Evolutionary conservation across 2,329 filamentous ascomycete species (phyloP), one percentile per base, ranked within the genome.

Genomic region (Arthroderma sp.): DNA sequence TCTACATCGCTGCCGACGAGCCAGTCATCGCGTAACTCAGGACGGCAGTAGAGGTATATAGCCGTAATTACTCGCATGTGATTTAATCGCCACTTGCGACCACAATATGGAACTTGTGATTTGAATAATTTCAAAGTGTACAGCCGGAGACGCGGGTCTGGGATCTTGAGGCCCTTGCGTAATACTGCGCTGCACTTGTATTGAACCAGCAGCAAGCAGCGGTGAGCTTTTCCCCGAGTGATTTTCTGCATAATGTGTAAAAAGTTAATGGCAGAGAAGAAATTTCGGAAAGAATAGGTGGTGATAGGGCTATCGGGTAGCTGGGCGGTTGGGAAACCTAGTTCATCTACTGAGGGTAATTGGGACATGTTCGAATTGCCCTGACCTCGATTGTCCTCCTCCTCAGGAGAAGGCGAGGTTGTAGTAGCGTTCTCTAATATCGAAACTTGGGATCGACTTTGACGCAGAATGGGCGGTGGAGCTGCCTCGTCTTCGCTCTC

Each of bases 1-100:
- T 98, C 91, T 1, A 96, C 80, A 59, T 95, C 88, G 48, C 82
- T 83, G 4, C 89, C 89, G 0, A 85, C 63, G 1, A 96, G 73
- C 89, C 91, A 96, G 65, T 95, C 91, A 58, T 98, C 91, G 29
- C 89, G 76, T 38, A 98, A 72, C 62, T 96, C 89, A 0, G 89
- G 89, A 5, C 87, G 76, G 58, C 89, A 94, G 66, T 94, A 86
- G 40, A 98, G 72, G 63, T 95, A 98, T 1, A 98, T 86, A 3
- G 88, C 87, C 0, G 91, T 98, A 59, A 98, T 98, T 58, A 96
- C 88, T 45, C 89, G 84, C 91, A 98, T 98, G 64, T 98, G 96
- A 54, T 80, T 81, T 68, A 96, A 91, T 9, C 91, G 81, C 91
- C 91, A 98, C 68, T 98, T 98, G 37, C 91, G 82, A 22, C 91